phyloP scores from a whole-genome alignment of 495 filamentous ascomycete species.

The Hypoxylon fragiforme region DNA sequence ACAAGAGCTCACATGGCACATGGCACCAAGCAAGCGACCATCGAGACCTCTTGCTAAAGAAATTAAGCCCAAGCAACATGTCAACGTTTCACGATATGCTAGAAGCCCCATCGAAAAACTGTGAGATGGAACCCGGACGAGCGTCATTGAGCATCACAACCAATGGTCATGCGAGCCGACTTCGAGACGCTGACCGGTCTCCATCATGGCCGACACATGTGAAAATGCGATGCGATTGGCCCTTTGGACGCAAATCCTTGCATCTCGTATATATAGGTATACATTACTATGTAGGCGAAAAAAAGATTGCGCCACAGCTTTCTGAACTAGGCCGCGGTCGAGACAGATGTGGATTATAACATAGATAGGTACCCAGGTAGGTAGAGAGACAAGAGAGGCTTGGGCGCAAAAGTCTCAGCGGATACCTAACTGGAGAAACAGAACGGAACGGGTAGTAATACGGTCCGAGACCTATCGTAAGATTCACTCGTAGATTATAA shows the following conservation, averaged over 20 bases:
- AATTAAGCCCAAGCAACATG: slow-evolving; percentile 25
- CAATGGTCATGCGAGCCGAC: slow-evolving; percentile 30
- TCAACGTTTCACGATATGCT: slow-evolving; percentile 36
- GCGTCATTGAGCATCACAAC: slow-evolving; percentile 31
- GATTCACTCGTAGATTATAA: slow-evolving; percentile 4
- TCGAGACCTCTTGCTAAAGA: slow-evolving; percentile 27
- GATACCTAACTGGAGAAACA: slow-evolving; percentile 3
- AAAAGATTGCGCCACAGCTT: slow-evolving; percentile 52
- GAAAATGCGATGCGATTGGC: slow-evolving; percentile 37
- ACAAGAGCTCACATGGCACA: slow-evolving; percentile 36
- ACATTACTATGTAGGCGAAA: slow-evolving; percentile 20
- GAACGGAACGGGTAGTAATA: slow-evolving; percentile 13
- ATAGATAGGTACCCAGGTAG: too few species aligned
- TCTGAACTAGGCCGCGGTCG: slow-evolving; percentile 37
- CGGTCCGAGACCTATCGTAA: slow-evolving; percentile 7
- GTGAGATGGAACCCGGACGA: slow-evolving; percentile 25
- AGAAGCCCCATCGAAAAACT: slow-evolving; percentile 26
- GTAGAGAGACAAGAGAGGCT: slow-evolving; percentile 23
- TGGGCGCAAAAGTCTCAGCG: slow-evolving; percentile 25
- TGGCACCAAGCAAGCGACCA: slow-evolving; percentile 23
- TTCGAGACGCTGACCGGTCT: slow-evolving; percentile 26
- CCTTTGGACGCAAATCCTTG: slow-evolving; percentile 22
- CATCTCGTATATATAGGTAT: slow-evolving; percentile 29
- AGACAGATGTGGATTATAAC: slow-evolving; percentile 15
- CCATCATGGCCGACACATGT: slow-evolving; percentile 21